A percentile compares a stretch with the other conserved stretches of the same genome.
These are phyloP conservation scores for Coemansia sp. DNA, from an alignment of 192 early-diverging fungal genomes.

Conservation along the genomic window DNA sequence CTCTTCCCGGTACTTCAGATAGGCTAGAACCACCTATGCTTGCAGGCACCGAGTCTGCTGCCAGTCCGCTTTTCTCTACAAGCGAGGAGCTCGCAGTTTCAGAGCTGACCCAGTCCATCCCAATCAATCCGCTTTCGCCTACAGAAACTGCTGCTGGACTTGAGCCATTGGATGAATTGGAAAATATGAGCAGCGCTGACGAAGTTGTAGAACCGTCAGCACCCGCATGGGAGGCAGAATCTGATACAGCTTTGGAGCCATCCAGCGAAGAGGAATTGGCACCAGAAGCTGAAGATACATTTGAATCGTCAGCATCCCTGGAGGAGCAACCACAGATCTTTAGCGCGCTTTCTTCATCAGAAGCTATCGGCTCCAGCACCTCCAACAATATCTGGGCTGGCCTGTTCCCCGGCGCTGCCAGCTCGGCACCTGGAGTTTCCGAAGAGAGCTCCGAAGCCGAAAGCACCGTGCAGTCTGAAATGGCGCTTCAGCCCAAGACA, in stretches of 20 bases:
- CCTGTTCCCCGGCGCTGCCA: constrained; percentile 3
- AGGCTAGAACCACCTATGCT: constrained; percentile 2
- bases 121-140: background rate
- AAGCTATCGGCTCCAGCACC: background rate
- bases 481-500: background rate
- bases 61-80: constrained; percentile 8
- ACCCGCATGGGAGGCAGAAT: background rate
- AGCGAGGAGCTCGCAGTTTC: constrained; percentile 2
- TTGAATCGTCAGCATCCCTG: constrained; percentile 8
- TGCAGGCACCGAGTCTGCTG: constrained; percentile 11
- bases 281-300: background rate
- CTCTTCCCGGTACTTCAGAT: background rate
- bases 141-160: constrained; percentile 9
- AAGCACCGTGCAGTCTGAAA: constrained; percentile 1
- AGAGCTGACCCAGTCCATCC: constrained; percentile 11
- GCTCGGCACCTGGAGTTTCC: constrained; percentile 7
- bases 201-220: background rate
- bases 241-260: background rate
- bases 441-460: background rate
- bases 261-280: background rate
- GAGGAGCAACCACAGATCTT: constrained; percentile 11
- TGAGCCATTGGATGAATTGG: background rate
- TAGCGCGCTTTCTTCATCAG: no score
- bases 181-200: background rate
- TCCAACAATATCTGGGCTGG: background rate